A percentile compares a stretch with the other conserved stretches of the same genome.
Conservation (phyloP, 2,329 filamentous ascomycete genomes). For the Fusarium graminum region DNA sequence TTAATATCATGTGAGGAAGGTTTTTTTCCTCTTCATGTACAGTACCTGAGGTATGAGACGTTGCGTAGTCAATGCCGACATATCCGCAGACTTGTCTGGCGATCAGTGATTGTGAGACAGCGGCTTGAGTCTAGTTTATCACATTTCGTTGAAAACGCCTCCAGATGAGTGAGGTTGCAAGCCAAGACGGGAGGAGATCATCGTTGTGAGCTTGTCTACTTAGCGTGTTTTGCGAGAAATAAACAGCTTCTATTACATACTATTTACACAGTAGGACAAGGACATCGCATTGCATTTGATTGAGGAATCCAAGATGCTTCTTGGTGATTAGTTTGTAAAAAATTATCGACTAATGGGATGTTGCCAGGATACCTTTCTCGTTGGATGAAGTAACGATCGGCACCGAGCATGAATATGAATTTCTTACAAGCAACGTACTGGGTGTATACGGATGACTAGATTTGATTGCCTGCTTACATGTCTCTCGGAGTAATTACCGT, state of each 20-base stretch:
- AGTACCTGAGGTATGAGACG: slow-evolving; percentile 11
- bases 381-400: slow-evolving; percentile 24
- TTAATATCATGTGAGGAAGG: slow-evolving; percentile 22
- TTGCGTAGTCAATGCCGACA: slow-evolving; percentile 32
- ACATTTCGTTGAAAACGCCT: slow-evolving; percentile 17
- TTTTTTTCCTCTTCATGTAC: slow-evolving; percentile 2
- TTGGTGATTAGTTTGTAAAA: background rate
- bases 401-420: slow-evolving; percentile 13
- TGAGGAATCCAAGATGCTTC: background rate
- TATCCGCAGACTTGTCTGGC: slow-evolving; percentile 29
- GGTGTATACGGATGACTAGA: background rate
- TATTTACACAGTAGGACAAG: background rate
- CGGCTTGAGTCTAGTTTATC: slow-evolving; percentile 12
- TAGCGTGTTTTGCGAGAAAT: background rate
- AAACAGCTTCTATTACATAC: background rate
- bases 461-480: slow-evolving; percentile 19
- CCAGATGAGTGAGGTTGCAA: slow-evolving; percentile 19
- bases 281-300: background rate
- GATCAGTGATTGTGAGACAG: slow-evolving; percentile 34
- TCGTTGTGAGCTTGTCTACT: slow-evolving; percentile 20
- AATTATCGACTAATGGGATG: background rate
- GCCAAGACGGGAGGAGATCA: slow-evolving; percentile 41
- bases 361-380: slow-evolving; percentile 1
- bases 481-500: slow-evolving; percentile 25
- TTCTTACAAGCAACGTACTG: background rate